Conservation (phyloP, 108 stramenopile species). For the Stephanodiscus triporus region DNA sequence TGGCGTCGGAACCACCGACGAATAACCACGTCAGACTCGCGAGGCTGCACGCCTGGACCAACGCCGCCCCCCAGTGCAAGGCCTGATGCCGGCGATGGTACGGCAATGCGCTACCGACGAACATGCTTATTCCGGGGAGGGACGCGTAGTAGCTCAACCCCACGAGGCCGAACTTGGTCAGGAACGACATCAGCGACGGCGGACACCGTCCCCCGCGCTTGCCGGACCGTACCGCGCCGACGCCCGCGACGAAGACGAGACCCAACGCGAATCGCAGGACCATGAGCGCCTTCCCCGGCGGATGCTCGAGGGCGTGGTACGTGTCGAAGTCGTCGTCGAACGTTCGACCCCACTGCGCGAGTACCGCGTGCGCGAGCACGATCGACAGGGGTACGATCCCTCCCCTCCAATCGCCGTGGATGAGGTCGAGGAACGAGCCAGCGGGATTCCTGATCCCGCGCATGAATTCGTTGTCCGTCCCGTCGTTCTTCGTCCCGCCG, state of each 20-base stretch:
- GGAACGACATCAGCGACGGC: slow-evolving; percentile 64
- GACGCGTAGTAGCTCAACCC: slow-evolving; percentile 77
- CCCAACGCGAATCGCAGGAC: slow-evolving; percentile 67
- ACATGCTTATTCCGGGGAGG: slow-evolving; percentile 69
- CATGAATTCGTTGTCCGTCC: slow-evolving; percentile 28
- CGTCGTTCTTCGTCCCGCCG: slow-evolving; percentile 27
- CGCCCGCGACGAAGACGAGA: slow-evolving; percentile 57
- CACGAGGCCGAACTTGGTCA: slow-evolving; percentile 65
- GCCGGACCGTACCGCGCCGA: slow-evolving; percentile 61
- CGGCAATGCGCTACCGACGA: slow-evolving; percentile 59
- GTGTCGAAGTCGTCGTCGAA: slow-evolving; percentile 90
- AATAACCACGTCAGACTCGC: slow-evolving; percentile 75
- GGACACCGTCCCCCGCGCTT: slow-evolving; percentile 47
- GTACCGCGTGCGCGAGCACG: slow-evolving; percentile 54
- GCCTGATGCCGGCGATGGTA: slow-evolving; percentile 74
- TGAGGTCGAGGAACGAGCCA: slow-evolving; percentile 46
- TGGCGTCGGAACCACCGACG: slow-evolving; percentile 60
- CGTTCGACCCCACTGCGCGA: slow-evolving; percentile 85
- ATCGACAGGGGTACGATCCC: slow-evolving; percentile 52
- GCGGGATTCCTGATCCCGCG: slow-evolving; percentile 69
- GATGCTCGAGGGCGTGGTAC: slow-evolving; percentile 83
- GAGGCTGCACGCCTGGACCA: slow-evolving; percentile 66
- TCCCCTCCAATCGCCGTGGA: slow-evolving; percentile 38
- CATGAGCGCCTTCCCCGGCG: slow-evolving; percentile 81
- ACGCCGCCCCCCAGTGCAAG: slow-evolving; percentile 61